Evolutionary conservation across 2,329 filamentous ascomycete genomes (phyloP), one percentile per base, ranked within the genome.

Genomic region (Incumbomyces delicatus): DNA sequence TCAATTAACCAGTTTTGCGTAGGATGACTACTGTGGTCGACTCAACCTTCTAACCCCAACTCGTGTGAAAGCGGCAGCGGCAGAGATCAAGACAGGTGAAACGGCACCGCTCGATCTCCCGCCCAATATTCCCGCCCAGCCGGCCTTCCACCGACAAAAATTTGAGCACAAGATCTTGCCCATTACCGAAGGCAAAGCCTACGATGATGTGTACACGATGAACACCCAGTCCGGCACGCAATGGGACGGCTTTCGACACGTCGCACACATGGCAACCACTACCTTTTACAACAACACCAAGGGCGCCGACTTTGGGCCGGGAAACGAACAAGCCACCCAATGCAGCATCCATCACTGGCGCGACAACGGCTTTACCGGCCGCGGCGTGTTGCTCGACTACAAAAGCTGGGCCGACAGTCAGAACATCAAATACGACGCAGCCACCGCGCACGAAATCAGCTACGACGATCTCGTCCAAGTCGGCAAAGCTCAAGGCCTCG

Each of bases 401-500:
- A 55, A 60, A 32, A 52, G 60, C 8, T 78, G 73, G 45, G 69
- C 74, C 8, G 67, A 73, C 41, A 67, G 67, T 7, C 71, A 74
- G 44, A 69, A 71, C 11, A 71, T 74, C 22, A 50, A 62, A 3
- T 77, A 73, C 50, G 67, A 76, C 53, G 70, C 77, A 1, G 71
- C 78, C 41, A 69, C 69, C 2, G 65, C 68, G 0, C 67, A 78
- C 55, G 66, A 70, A 22, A 80, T 83, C 58, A 72, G 69, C 0
- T 63, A 74, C 1, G 58, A 67, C 1, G 72, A 80, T 0, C 68
- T 87, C 0, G 73, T 76, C 44, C 69, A 72, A 7, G 77, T 78
- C 30, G 83, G 78, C 0, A 66, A 66, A 30, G 66, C 73, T 31
- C 78, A 85, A 53, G 75, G 75, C 0, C 66, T 85, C 20, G 74